Evolutionary conservation across 2,329 filamentous ascomycete genomes (phyloP).

Genomic region (Nothomitra cinnamomea): DNA sequence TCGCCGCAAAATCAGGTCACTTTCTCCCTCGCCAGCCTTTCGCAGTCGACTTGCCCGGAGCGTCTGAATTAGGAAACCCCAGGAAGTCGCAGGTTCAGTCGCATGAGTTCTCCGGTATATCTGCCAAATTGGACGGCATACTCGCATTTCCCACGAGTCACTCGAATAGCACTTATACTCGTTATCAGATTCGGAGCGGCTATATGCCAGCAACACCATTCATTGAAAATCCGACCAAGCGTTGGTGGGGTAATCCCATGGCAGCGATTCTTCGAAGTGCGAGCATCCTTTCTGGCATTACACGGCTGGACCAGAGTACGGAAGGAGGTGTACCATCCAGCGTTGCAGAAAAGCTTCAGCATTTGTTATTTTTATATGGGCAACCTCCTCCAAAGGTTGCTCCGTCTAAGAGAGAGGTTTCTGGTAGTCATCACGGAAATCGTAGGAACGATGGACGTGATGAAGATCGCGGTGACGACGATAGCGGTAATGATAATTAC

Average conservation of each 20-base stretch:
- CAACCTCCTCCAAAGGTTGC: background rate
- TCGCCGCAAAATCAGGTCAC: background rate
- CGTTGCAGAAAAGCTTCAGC: background rate
- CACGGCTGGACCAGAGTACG: background rate
- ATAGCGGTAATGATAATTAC: background rate
- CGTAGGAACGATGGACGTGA: background rate
- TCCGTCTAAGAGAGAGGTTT: background rate
- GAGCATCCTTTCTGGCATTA: background rate
- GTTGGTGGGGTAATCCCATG: background rate
- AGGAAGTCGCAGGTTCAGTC: background rate
- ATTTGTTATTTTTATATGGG: background rate
- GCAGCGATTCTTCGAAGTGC: background rate
- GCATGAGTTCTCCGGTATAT: background rate
- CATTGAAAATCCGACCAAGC: background rate
- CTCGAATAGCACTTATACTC: background rate
- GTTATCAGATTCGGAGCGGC: background rate
- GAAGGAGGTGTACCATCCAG: background rate
- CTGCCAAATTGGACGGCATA: background rate
- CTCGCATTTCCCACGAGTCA: background rate
- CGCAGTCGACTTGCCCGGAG: background rate
- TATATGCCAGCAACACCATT: background rate
- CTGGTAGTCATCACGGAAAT: background rate
- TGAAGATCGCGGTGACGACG: background rate
- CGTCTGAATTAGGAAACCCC: background rate
- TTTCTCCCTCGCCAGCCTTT: background rate